Evolutionary conservation across 768 basidiomycete species (phyloP), one percentile per base, ranked within the genome.

Genomic region (Serendipita sp.): DNA sequence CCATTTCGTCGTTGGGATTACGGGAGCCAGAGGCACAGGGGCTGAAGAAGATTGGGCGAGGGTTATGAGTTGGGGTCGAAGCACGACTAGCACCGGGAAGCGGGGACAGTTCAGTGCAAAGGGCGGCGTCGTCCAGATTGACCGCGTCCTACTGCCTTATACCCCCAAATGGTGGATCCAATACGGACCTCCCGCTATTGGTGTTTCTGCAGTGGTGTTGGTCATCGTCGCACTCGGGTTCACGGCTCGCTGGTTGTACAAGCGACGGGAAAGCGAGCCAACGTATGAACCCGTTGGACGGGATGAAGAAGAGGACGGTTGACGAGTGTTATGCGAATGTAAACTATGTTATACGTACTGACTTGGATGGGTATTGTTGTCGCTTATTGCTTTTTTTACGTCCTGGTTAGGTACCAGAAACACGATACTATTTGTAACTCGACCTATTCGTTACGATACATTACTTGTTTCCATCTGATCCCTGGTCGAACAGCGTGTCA

Each of bases 51-150:
- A 81, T 62, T 72, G 73, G 11, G 72, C 74, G 2, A 67, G 68
- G 65, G 75, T 65, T 77, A 83, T 71, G 74, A 90, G 69, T 78
- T 86, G 64, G 82, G 85, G 16, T 85, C 86, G 72, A 86, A 61
- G 16, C 34, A 31, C 26, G 7, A 17, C 58, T 9, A 30, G 38
- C 4, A 42, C 20, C 41, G n/a, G 38, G 31, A 16, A 45, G 53
- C 20, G 85, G 74, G 83, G 83, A 43, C 84, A 84, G 13, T 78
- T 84, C 20, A 85, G 84, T 26, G 82, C 82, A 33, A 83, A 81
- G 0, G 95, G 94, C 0, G 95, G 95, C 2, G 90, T 97, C 42
- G 79, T 97, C 64, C 81, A 86, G 72, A 87, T 98, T 64, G 90
- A 96, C 74, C 77, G 78, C 43, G 77, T 97, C 13, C 75, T 99